Base-by-base conservation (phyloP, 2,329 filamentous ascomycete genomes). In the Clarireedia paspali region DNA sequence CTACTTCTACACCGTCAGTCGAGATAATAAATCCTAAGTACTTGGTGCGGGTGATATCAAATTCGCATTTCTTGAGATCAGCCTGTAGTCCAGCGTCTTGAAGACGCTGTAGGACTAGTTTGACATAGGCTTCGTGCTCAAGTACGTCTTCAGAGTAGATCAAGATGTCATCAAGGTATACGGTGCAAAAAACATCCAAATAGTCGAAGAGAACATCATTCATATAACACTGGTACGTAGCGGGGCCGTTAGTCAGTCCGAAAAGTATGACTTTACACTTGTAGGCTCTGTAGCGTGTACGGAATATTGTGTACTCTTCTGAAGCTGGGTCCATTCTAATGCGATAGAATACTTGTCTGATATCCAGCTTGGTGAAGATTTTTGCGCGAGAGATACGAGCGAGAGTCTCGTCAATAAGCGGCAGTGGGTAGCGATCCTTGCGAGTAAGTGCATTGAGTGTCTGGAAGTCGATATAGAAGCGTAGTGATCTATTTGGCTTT, bases 241-340 rank as follows among this genome's bases (percentile, higher is more conserved):
- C 53, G 10, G 58, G 58, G 2, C 52, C 58, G 34, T 50, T 60
- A 5, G 46, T 58, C 6, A 54, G 49, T 14, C 53, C 58, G 14
- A 60, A 52, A n/a, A 50, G 56, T 24, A 57, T 48, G 5, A 57
- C 57, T 45, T 53, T 60, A 36, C 53, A 60, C 17, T 60, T 57
- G 56, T 62, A 70, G 1, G 62, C 55, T 6, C 62, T 39, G 38
- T 59, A 61, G 30, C 54, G 9, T 0, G 52, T 62, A 4, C 56
- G 20, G 39, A 63, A 64, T 4, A 62, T 60, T 12, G 58, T 64
- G 27, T 58, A 57, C 49, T 58, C 57, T 51, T 64, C 57, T 4
- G 57, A 58, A 1, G 46, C 53, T 26, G 48, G 45, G 17, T 44
- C 45, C 12, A 65, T 60, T n/a, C 58, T 39, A 10, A 64, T 57